A percentile compares a stretch with the other conserved stretches of the same genome.
phyloP scores from a whole-genome alignment of 2,329 filamentous ascomycete species.

The Aureobasidium vineae region DNA sequence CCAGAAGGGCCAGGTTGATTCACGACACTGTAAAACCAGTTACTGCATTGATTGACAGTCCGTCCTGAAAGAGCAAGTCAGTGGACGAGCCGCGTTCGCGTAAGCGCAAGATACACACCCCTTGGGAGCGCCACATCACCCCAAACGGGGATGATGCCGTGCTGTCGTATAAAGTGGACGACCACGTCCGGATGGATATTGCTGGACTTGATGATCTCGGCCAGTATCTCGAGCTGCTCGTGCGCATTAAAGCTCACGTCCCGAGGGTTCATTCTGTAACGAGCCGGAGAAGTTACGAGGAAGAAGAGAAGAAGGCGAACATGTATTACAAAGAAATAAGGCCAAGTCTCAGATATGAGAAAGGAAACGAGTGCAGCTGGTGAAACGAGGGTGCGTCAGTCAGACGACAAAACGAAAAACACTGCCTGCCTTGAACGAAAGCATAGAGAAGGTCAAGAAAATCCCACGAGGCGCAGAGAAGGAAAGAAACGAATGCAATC shows the following conservation, averaged over 20 bases:
- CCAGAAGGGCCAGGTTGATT: slow-evolving; percentile 15
- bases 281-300: slow-evolving; percentile 19
- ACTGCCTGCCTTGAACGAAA: slow-evolving; percentile 23
- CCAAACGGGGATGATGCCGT: slow-evolving; percentile 49
- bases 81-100: slow-evolving; percentile 7
- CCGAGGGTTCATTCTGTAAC: slow-evolving; percentile 25
- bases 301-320: slow-evolving; percentile 26
- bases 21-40: slow-evolving; percentile 32
- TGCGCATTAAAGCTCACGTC: slow-evolving; percentile 20
- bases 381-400: slow-evolving; percentile 26
- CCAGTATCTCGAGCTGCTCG: slow-evolving; percentile 45
- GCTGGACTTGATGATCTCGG: slow-evolving; percentile 53
- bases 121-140: slow-evolving; percentile 50
- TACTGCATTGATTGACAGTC: slow-evolving; percentile 37
- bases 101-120: slow-evolving; percentile 42
- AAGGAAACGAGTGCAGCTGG: slow-evolving; percentile 25
- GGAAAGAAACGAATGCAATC: not conserved
- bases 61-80: slow-evolving; percentile 35
- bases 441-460: slow-evolving; percentile 18
- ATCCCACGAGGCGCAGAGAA: not conserved
- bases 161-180: slow-evolving; percentile 46
- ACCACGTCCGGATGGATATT: slow-evolving; percentile 46
- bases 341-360: slow-evolving; percentile 24
- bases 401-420: slow-evolving; percentile 22
- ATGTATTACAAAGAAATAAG: slow-evolving; percentile 25